Evolutionary conservation across 768 basidiomycete species (phyloP).

Genomic region (Cubamyces lactineus): DNA sequence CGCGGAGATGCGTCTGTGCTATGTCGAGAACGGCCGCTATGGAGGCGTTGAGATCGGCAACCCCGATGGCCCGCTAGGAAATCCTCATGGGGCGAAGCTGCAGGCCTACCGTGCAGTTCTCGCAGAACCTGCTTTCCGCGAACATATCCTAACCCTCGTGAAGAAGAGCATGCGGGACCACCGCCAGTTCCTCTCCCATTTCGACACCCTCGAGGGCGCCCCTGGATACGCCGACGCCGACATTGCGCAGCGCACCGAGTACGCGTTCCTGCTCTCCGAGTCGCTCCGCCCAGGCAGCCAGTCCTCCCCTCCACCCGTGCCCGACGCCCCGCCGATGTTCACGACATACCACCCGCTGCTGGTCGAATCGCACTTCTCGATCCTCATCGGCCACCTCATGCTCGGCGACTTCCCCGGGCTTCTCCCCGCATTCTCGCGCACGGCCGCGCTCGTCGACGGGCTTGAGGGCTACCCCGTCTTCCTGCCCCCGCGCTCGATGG

Average conservation of each 20-base stretch:
- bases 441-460: slow-evolving; percentile 73
- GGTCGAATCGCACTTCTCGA: slow-evolving; percentile 83
- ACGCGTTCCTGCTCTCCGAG: slow-evolving; percentile 72
- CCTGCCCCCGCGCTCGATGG: slow-evolving; percentile 84
- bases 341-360: slow-evolving; percentile 91
- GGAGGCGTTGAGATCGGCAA: slow-evolving; percentile 89
- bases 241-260: slow-evolving; percentile 58
- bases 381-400: slow-evolving; percentile 75
- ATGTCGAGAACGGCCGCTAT: slow-evolving; percentile 72
- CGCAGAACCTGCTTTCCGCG: slow-evolving; percentile 56
- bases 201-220: slow-evolving; percentile 68
- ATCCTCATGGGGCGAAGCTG: slow-evolving; percentile 57
- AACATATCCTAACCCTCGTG: slow-evolving; percentile 60
- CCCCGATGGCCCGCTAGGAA: slow-evolving; percentile 76
- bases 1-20: slow-evolving; percentile 76
- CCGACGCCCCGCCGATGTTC: slow-evolving; percentile 63
- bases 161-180: slow-evolving; percentile 84
- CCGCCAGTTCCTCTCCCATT: slow-evolving; percentile 81
- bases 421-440: slow-evolving; percentile 64
- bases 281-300: slow-evolving; percentile 65
- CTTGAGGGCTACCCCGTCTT: slow-evolving; percentile 91
- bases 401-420: slow-evolving; percentile 72
- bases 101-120: slow-evolving; percentile 66
- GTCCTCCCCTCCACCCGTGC: slow-evolving; percentile 37
- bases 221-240: slow-evolving; percentile 36